Percentiles rank a stretch among this genome's conserved stretches.
phyloP scores from a whole-genome alignment of 805 yeast species.

The Kodamaea lidongshanica region DNA sequence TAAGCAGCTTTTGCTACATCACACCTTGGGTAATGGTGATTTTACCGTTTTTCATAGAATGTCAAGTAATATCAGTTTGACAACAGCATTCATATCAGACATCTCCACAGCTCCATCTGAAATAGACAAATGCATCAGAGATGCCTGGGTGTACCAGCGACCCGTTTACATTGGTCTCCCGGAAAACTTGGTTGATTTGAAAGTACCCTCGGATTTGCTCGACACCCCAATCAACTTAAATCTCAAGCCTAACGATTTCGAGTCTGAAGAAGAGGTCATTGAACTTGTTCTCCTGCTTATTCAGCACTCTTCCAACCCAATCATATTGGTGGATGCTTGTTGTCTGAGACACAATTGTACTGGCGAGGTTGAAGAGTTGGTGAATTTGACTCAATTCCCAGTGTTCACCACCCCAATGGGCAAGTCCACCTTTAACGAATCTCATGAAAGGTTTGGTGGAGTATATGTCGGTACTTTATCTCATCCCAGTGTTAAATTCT shows the following conservation, averaged over 20 bases:
- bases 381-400: conserved; percentile 15
- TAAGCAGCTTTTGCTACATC: conserved; percentile 13
- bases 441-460: conserved; percentile 16
- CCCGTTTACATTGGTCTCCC: conserved; percentile 15
- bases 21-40: conserved; percentile 15
- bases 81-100: conserved; percentile 11
- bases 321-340: conserved; percentile 19
- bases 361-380: conserved; percentile 14
- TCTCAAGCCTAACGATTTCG: conserved; percentile 11
- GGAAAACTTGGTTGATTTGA: conserved; percentile 12
- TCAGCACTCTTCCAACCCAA: conserved; percentile 14
- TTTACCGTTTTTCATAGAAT: conserved; percentile 12
- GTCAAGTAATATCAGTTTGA: conserved; percentile 10
- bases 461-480: conserved; percentile 20
- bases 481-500: conserved; percentile 17
- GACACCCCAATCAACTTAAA: conserved; percentile 11
- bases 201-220: conserved; percentile 10
- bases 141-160: conserved; percentile 14
- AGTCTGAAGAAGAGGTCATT: conserved; percentile 12
- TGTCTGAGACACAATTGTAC: conserved; percentile 16
- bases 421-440: conserved; percentile 19
- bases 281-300: conserved; percentile 6
- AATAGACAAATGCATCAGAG: conserved; percentile 13
- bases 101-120: conserved; percentile 10
- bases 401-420: conserved; percentile 21